Evolutionary conservation across 164 flowering plant genomes (phyloP).

Genomic region (Umbellularia californica): DNA sequence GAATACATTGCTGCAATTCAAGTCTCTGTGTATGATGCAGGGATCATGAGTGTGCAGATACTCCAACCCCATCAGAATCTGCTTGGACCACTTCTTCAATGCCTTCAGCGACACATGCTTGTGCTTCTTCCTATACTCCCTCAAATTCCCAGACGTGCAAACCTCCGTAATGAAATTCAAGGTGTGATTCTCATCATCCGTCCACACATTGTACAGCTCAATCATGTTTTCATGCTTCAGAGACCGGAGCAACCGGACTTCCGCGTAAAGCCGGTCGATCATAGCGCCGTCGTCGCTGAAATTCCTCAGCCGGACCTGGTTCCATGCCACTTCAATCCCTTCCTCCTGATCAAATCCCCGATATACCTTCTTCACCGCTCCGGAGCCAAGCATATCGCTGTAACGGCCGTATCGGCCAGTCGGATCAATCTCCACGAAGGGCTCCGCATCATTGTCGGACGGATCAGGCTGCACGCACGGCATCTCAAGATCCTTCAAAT

Average conservation of each 20-base stretch:
- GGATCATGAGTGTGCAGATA: conserved; percentile 73
- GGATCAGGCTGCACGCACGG: conserved; percentile 24
- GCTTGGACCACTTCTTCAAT: conserved; percentile 76
- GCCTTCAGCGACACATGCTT: conserved; percentile 63
- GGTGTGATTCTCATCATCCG: conserved; percentile 31
- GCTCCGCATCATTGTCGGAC: conserved; percentile 39
- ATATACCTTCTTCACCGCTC: conserved; percentile 77
- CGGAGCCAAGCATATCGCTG: conserved; percentile 55
- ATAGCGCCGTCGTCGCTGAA: conserved; percentile 40
- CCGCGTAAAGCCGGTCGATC: conserved; percentile 45
- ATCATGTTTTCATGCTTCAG: conserved; percentile 50
- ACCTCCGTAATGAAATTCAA: conserved; percentile 80
- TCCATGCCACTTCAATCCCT: conserved; percentile 91
- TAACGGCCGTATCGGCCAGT: conserved; percentile 68
- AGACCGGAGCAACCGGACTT: conserved; percentile 38
- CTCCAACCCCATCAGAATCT: conserved; percentile 60
- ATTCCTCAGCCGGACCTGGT: conserved; percentile 47
- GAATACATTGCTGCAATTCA: conserved; percentile 77
- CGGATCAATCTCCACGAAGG: conserved; percentile 70
- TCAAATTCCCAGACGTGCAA: conserved; percentile 70
- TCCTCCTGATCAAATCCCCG: conserved; percentile 80
- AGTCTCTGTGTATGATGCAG: conserved; percentile 75
- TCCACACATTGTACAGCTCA: conserved; percentile 47
- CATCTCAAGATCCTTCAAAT: conserved; percentile 26
- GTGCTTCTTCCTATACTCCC: conserved; percentile 75